Evolutionary conservation across 345 rosid species (phyloP), one percentile per base, ranked within the genome.

Genomic region (Syzygium oleosum): DNA sequence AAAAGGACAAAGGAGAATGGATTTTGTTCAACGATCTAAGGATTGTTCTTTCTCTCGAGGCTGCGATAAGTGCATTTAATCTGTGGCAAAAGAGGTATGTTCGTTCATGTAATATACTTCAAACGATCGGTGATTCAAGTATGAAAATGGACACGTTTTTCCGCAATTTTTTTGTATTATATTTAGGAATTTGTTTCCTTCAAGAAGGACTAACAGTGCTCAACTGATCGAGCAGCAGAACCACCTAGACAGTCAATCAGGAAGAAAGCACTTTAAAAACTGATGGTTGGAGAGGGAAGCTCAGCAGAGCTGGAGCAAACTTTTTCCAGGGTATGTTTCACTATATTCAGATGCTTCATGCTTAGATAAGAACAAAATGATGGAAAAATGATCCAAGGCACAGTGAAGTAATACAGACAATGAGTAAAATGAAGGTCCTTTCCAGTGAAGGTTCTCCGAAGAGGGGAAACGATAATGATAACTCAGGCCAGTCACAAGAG

Each of bases 151-250:
- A n/a, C n/a, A n/a, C n/a, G n/a, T n/a, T n/a, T n/a, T n/a, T n/a
- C n/a, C n/a, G n/a, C n/a, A n/a, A n/a, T n/a, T n/a, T n/a, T n/a
- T n/a, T n/a, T n/a, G n/a, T n/a, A n/a, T n/a, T n/a, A n/a, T n/a
- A n/a, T n/a, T n/a, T n/a, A n/a, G n/a, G n/a, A n/a, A n/a, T n/a
- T n/a, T n/a, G n/a, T n/a, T n/a, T n/a, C n/a, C n/a, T n/a, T n/a
- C n/a, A 53, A 84, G 95, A 91, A 56, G 98, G 93, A 85, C 88
- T 91, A 34, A 94, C 95, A 9, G 92, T 53, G 55, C 90, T 92
- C 91, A 97, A 54, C 89, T 93, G 91, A 84, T 94, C 94, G 80
- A 93, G 92, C 58, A 86, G 92, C 92, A 97, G 85, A 92, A 91
- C 94, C 88, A 95, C 96, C 99, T 97, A 51, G 16, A 85, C 2